Percentiles rank a stretch among this genome's conserved stretches.
Conservation (phyloP, 768 basidiomycete species). For the Termitomyces sp. region DNA sequence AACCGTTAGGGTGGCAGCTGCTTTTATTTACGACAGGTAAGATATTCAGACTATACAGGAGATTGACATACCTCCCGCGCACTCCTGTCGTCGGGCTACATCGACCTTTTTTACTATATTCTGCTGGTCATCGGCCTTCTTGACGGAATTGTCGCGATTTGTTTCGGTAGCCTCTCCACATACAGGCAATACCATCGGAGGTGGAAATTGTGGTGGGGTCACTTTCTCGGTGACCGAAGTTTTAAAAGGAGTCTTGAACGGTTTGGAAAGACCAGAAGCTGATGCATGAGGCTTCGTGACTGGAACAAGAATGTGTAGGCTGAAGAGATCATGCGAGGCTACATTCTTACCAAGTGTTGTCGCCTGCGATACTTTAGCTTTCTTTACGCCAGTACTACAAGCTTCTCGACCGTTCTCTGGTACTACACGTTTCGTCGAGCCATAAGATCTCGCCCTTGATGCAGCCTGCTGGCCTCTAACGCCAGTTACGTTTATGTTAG, state of each 20-base stretch:
- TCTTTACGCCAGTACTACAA: slow-evolving; percentile 19
- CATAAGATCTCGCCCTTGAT: slow-evolving; percentile 2
- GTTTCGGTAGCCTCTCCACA: background rate
- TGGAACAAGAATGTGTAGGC: slow-evolving; percentile 8
- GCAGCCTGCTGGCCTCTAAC: background rate
- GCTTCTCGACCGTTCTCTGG: slow-evolving; percentile 1
- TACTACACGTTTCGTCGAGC: slow-evolving; percentile 8
- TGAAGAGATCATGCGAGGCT: no score
- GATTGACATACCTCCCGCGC: background rate
- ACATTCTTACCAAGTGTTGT: slow-evolving; percentile 25
- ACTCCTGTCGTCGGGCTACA: background rate
- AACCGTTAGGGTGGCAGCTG: slow-evolving; percentile 8
- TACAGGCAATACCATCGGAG: background rate
- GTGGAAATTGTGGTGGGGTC: slow-evolving; percentile 4
- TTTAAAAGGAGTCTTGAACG: slow-evolving; percentile 39
- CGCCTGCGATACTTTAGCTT: slow-evolving; percentile 24
- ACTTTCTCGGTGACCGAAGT: slow-evolving; percentile 4
- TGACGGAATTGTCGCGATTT: background rate
- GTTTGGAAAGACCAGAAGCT: slow-evolving; percentile 35
- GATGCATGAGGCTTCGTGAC: slow-evolving; percentile 46
- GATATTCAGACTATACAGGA: background rate
- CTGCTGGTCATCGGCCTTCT: background rate
- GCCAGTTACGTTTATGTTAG: background rate
- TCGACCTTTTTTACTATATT: background rate
- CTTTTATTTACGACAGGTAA: background rate